Conservation (phyloP, 2,329 filamentous ascomycete species). For the Colletotrichum euphorbiae region DNA sequence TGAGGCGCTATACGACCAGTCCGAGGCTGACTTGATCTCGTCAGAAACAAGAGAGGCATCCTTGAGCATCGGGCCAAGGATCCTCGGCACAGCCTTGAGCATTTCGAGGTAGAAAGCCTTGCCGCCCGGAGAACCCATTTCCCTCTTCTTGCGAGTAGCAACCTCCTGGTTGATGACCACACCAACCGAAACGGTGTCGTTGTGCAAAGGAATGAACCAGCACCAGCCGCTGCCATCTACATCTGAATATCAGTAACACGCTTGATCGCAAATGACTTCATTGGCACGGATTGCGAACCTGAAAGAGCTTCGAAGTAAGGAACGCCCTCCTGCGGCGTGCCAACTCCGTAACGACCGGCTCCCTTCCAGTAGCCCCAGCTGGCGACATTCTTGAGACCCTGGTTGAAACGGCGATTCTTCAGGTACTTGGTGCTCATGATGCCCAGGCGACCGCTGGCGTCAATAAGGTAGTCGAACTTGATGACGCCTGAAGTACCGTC, state of each 20-base stretch:
- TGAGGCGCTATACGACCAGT: constrained; percentile 60
- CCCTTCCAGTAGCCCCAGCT: constrained; percentile 61
- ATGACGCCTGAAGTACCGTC: constrained; percentile 52
- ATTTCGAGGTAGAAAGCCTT: constrained; percentile 50
- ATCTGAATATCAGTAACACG: background rate
- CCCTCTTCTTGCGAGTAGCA: constrained; percentile 50
- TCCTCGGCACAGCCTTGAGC: constrained; percentile 48
- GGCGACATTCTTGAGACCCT: constrained; percentile 61
- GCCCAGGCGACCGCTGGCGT: constrained; percentile 60
- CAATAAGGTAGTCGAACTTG: constrained; percentile 60
- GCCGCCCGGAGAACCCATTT: constrained; percentile 33
- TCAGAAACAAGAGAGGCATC: constrained; percentile 45
- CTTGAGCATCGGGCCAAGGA: constrained; percentile 43
- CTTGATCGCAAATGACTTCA: background rate
- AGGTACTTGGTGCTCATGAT: constrained; percentile 61
- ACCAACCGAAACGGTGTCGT: constrained; percentile 57
- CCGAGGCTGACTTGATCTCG: constrained; percentile 54
- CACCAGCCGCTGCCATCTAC: constrained; percentile 60
- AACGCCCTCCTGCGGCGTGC: constrained; percentile 49
- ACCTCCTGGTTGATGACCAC: constrained; percentile 56
- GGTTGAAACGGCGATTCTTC: constrained; percentile 60
- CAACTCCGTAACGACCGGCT: constrained; percentile 47
- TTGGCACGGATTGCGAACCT: background rate
- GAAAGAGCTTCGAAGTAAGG: constrained; percentile 59
- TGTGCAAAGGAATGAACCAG: constrained; percentile 63